Evolutionary conservation across 768 basidiomycete species (phyloP).

Genomic region (Rhodotorula graminis): DNA sequence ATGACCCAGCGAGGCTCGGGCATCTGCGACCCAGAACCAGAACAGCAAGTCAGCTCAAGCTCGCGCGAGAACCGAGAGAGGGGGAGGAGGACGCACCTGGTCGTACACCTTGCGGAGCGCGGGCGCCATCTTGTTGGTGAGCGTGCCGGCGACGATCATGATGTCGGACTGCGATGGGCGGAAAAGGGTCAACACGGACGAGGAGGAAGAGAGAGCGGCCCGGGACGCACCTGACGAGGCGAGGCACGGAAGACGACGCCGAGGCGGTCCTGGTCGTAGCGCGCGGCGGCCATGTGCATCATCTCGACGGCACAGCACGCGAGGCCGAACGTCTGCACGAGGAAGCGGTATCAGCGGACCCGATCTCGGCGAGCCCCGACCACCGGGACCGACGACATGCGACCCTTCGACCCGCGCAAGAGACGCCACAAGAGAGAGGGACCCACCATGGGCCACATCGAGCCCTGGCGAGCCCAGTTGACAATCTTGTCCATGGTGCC

Average conservation of each 20-base stretch:
- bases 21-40: conserved; percentile 63
- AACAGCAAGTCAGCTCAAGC: background rate
- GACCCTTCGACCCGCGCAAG: background rate
- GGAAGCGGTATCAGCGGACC: background rate
- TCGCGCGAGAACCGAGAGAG: background rate
- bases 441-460: conserved; percentile 98
- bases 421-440: background rate
- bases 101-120: conserved; percentile 93
- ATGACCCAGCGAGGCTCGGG: conserved; percentile 99
- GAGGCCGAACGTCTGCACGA: conserved; percentile 59
- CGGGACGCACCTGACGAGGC: conserved; percentile 57
- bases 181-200: background rate
- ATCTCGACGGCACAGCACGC: conserved; percentile 99
- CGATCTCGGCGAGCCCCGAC: background rate
- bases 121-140: conserved; percentile 99
- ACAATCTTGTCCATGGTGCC: conserved; percentile 92
- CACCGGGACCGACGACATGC: background rate
- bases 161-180: conserved; percentile 67
- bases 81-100: conserved; percentile 23
- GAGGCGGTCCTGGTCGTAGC: conserved; percentile 96
- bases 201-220: background rate
- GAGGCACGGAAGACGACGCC: conserved; percentile 99
- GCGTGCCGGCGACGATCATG: conserved; percentile 98
- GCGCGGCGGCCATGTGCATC: conserved; percentile 99
- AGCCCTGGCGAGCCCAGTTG: conserved; percentile 96